Percentiles rank a stretch among this genome's conserved stretches.
Evolutionary conservation across 352 stramenopile genomes (phyloP).

Genomic region (Pythium rishiriense): DNA sequence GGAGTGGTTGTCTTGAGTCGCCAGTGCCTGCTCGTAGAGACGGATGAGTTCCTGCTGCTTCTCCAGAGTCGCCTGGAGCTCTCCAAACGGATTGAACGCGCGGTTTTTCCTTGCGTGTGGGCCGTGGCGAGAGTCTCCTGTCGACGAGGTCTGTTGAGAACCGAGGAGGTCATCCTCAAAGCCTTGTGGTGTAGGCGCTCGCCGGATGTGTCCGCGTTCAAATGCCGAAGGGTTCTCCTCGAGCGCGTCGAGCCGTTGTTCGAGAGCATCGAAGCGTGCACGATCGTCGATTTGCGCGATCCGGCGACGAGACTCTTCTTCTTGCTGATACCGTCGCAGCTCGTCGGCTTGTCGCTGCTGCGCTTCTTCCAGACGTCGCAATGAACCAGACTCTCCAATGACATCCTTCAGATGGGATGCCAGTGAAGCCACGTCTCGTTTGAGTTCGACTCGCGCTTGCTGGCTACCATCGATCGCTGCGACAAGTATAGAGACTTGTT

Average conservation of each 20-base stretch:
- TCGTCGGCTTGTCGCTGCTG: constrained; percentile 16
- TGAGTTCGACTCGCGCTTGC: constrained; percentile 1
- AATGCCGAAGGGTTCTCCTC: neutral
- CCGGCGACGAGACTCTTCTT: constrained; percentile 9
- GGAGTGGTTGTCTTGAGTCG: constrained; percentile 8
- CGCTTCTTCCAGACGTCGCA: neutral
- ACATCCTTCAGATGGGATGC: constrained; percentile 4
- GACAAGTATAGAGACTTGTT: neutral
- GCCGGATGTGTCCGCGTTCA: neutral
- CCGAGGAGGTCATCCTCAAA: neutral
- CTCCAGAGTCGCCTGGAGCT: constrained; percentile 15
- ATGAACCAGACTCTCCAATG: neutral
- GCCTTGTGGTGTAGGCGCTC: neutral
- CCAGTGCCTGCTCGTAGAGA: constrained; percentile 16
- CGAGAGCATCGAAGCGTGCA: neutral
- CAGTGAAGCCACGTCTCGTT: constrained; percentile 7
- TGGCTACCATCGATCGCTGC: neutral
- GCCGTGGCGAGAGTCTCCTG: neutral
- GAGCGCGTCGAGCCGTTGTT: constrained; percentile 8
- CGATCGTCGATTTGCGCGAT: constrained; percentile 11
- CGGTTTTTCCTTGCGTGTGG: neutral
- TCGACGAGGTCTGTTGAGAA: neutral
- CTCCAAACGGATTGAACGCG: constrained; percentile 12
- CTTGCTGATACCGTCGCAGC: constrained; percentile 15
- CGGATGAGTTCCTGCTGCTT: constrained; percentile 17